phyloP scores from a whole-genome alignment of 2,329 filamentous ascomycete species.

The Cercospora nicotianae region DNA sequence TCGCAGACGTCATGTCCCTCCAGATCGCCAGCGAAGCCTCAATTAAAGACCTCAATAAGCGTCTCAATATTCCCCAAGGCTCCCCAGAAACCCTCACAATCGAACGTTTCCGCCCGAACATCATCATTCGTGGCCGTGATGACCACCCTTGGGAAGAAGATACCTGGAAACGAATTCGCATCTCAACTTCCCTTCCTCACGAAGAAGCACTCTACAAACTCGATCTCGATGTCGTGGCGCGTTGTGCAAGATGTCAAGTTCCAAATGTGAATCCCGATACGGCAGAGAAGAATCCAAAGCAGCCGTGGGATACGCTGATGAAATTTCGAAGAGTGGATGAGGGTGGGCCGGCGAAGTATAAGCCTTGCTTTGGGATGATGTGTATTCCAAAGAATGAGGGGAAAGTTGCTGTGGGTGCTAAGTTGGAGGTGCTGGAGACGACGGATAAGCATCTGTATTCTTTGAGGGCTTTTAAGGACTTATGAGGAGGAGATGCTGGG shows the following conservation, averaged over 20 bases:
- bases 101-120: conserved; percentile 65
- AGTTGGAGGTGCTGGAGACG: conserved; percentile 57
- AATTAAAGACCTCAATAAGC: conserved; percentile 58
- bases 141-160: conserved; percentile 61
- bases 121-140: conserved; percentile 56
- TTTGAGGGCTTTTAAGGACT: conserved; percentile 36
- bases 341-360: conserved; percentile 60
- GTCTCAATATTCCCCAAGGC: conserved; percentile 47
- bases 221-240: conserved; percentile 58
- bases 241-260: conserved; percentile 62
- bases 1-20: conserved; percentile 61
- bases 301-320: conserved; percentile 64
- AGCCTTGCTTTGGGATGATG: conserved; percentile 68
- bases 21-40: conserved; percentile 58
- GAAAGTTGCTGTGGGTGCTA: conserved; percentile 58
- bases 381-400: conserved; percentile 60
- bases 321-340: conserved; percentile 61
- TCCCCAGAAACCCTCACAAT: conserved; percentile 53
- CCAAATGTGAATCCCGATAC: conserved; percentile 66
- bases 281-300: conserved; percentile 56
- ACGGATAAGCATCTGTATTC: conserved; percentile 59
- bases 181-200: conserved; percentile 40
- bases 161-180: conserved; percentile 60
- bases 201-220: conserved; percentile 42
- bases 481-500: conserved; percentile 27